Conservation (phyloP, 2,329 filamentous ascomycete species). For the Orbilia oligospora region DNA sequence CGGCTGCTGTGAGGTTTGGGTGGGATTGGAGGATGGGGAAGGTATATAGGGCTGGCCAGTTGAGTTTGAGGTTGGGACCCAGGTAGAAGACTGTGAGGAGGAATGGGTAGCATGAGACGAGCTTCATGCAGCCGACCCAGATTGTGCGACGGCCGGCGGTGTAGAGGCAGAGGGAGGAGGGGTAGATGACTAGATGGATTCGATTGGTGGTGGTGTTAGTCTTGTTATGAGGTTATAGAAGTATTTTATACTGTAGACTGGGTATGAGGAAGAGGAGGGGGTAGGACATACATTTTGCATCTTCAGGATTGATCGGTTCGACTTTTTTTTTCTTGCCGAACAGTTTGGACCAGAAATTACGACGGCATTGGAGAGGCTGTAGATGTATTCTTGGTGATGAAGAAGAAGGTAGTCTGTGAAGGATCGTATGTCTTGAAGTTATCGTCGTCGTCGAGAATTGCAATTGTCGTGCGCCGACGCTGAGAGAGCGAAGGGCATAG, state of each 20-base stretch:
- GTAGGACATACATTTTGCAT: constrained; percentile 45
- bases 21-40: constrained; percentile 37
- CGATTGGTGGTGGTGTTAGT: no score
- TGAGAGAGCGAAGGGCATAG: constrained; percentile 54
- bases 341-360: constrained; percentile 56
- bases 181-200: constrained; percentile 44
- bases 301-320: constrained; percentile 37
- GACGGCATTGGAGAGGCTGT: constrained; percentile 46
- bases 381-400: constrained; percentile 1
- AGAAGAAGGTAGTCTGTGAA: constrained; percentile 10
- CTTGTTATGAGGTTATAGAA: no score
- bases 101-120: constrained; percentile 55
- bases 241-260: no score
- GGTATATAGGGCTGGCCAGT: constrained; percentile 43
- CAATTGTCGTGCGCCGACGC: constrained; percentile 37
- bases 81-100: constrained; percentile 60
- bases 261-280: no score
- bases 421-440: not conserved
- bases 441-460: constrained; percentile 11
- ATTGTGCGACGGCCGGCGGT: constrained; percentile 51
- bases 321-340: constrained; percentile 47
- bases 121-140: constrained; percentile 58
- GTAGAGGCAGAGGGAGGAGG: constrained; percentile 54
- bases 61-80: constrained; percentile 46
- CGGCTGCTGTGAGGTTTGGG: constrained; percentile 35